Conservation (phyloP, 2,329 filamentous ascomycete species). For the Phialocephala subalpina region DNA sequence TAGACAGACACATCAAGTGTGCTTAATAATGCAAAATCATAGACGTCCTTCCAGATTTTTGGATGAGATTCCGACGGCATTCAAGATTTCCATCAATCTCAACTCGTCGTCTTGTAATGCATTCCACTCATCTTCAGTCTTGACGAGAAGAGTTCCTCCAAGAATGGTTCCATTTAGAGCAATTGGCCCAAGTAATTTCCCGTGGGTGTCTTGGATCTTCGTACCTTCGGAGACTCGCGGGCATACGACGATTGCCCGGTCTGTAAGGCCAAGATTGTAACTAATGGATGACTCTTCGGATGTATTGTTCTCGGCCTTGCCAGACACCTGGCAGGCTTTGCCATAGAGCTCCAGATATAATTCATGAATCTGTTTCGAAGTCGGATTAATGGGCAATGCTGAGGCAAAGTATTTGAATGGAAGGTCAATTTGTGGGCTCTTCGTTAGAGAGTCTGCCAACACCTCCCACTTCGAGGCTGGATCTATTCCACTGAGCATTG, state of each 20-base stretch:
- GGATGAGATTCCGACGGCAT: slow-evolving; percentile 37
- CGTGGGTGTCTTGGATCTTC: slow-evolving; percentile 30
- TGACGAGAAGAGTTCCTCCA: slow-evolving; percentile 70
- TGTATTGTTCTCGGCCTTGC: not conserved
- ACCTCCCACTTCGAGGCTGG: slow-evolving; percentile 54
- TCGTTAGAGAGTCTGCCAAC: slow-evolving; percentile 52
- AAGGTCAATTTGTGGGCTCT: slow-evolving; percentile 31
- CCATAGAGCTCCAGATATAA: slow-evolving; percentile 38
- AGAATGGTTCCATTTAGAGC: slow-evolving; percentile 69
- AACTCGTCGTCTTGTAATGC: slow-evolving; percentile 52
- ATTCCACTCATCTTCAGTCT: slow-evolving; percentile 65
- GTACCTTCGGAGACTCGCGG: slow-evolving; percentile 62
- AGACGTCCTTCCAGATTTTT: slow-evolving; percentile 11
- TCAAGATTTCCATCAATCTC: slow-evolving; percentile 51
- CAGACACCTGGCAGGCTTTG: slow-evolving; percentile 29
- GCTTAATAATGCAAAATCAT: slow-evolving; percentile 8
- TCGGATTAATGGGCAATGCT: slow-evolving; percentile 29
- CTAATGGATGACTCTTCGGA: slow-evolving; percentile 56
- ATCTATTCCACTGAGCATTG: slow-evolving; percentile 62
- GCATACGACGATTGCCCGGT: slow-evolving; percentile 58
- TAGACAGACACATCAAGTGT: not conserved
- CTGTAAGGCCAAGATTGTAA: slow-evolving; percentile 70
- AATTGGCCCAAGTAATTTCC: slow-evolving; percentile 38
- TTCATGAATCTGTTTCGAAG: slow-evolving; percentile 33
- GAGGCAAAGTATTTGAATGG: slow-evolving; percentile 43